Evolutionary conservation across 2,329 filamentous ascomycete genomes (phyloP).

Genomic region (Aspergillus sp.): DNA sequence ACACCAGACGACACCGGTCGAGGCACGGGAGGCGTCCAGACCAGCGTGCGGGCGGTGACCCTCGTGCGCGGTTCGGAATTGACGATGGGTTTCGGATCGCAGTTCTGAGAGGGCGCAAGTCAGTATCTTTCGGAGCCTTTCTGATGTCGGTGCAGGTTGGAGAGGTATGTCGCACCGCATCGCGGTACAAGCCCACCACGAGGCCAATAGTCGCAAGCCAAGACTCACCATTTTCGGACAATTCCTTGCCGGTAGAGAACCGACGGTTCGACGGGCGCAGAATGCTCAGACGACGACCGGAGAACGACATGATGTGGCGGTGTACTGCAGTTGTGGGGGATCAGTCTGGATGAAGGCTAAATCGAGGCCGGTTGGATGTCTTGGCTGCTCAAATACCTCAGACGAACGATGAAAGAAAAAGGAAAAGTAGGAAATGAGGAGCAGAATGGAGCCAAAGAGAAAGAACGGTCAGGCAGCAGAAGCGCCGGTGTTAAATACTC

Average conservation of each 20-base stretch:
- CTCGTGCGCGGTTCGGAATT: conserved; percentile 87
- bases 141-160: too few relatives aligned
- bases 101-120: conserved; percentile 56
- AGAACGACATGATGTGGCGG: conserved; percentile 43
- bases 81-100: conserved; percentile 78
- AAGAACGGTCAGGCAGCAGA: too few relatives aligned
- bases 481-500: too few relatives aligned
- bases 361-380: background rate
- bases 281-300: conserved; percentile 45
- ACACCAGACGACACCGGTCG: conserved; percentile 88
- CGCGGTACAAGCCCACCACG: background rate
- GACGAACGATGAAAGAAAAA: too few relatives aligned
- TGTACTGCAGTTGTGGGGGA: background rate
- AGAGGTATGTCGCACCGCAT: too few relatives aligned
- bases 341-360: background rate
- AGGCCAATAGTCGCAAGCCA: background rate
- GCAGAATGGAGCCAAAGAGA: too few relatives aligned
- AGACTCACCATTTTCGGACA: conserved; percentile 46
- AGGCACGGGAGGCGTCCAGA: conserved; percentile 81
- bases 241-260: conserved; percentile 44
- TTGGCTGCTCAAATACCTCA: too few relatives aligned
- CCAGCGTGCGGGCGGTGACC: conserved; percentile 89
- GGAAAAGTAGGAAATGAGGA: too few relatives aligned
- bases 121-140: background rate
- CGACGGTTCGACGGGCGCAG: conserved; percentile 39